Evolutionary conservation across 2,329 filamentous ascomycete species (phyloP).

Genomic region (Colletotrichum lini): DNA sequence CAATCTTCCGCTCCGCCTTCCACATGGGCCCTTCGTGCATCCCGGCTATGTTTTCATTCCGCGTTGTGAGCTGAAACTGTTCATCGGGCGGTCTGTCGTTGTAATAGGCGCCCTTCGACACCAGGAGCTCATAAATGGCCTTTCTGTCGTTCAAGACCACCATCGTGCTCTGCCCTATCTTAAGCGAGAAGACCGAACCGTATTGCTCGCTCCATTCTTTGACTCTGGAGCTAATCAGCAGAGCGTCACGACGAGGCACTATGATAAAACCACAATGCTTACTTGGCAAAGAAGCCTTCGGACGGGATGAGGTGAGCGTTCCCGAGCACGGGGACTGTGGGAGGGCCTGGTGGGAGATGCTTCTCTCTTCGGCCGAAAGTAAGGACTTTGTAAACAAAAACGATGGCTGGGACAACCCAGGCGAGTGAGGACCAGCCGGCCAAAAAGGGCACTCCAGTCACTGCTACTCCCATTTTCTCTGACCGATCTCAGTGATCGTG

Average conservation of each 20-base stretch:
- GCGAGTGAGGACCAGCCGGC: not conserved
- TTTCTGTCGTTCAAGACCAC: slow-evolving; percentile 58
- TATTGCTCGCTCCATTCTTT: slow-evolving; percentile 60
- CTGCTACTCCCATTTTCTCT: not conserved
- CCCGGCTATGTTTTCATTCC: slow-evolving; percentile 43
- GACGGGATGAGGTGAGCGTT: slow-evolving; percentile 51
- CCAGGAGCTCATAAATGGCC: slow-evolving; percentile 59
- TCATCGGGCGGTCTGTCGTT: slow-evolving; percentile 54
- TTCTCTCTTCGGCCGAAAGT: slow-evolving; percentile 30
- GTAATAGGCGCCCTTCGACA: slow-evolving; percentile 60
- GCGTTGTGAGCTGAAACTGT: not conserved
- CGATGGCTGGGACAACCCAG: slow-evolving; percentile 9
- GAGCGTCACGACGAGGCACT: not conserved
- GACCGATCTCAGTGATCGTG: no score
- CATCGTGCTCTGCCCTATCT: slow-evolving; percentile 56
- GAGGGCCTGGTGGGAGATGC: slow-evolving; percentile 50
- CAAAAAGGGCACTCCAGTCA: not conserved
- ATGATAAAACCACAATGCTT: not conserved
- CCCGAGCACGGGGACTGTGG: slow-evolving; percentile 58
- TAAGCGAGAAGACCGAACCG: slow-evolving; percentile 59
- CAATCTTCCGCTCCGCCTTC: slow-evolving; percentile 60
- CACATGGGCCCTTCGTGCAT: slow-evolving; percentile 63
- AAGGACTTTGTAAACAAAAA: slow-evolving; percentile 7
- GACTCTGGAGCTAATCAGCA: slow-evolving; percentile 50
- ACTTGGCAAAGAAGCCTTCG: slow-evolving; percentile 34